phyloP scores from a whole-genome alignment of 2,329 filamentous ascomycete species.

The Celoporthe dispersa region DNA sequence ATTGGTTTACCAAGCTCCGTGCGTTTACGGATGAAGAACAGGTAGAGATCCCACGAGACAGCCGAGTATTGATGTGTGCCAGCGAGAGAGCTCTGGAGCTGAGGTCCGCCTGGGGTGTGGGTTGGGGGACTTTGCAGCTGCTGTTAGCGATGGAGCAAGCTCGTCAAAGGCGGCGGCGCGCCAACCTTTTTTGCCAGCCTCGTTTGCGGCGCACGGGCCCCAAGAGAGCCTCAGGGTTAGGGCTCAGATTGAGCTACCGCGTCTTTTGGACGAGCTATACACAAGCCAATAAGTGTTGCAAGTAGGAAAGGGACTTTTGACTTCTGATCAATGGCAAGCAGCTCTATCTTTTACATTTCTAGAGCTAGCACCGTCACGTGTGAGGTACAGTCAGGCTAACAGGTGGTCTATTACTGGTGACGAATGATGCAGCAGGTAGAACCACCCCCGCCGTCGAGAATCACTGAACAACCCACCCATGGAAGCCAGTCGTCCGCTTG shows the following conservation, averaged over 20 bases:
- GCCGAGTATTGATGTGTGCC: neutral
- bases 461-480: neutral
- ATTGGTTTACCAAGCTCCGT: too few relatives aligned
- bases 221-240: neutral
- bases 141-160: constrained; percentile 21
- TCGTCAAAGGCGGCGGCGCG: neutral
- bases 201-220: neutral
- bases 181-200: constrained; percentile 25
- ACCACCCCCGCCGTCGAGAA: neutral
- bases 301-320: neutral
- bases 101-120: constrained; percentile 13
- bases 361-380: neutral
- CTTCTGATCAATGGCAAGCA: neutral
- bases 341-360: neutral
- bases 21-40: neutral
- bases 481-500: too few relatives aligned
- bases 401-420: neutral
- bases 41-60: neutral
- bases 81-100: constrained; percentile 14
- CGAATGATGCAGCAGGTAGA: neutral
- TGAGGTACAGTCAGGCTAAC: neutral
- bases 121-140: constrained; percentile 24
- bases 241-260: neutral
- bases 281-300: neutral
- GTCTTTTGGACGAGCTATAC: neutral